Evolutionary conservation across 768 basidiomycete genomes (phyloP), one percentile per base, ranked within the genome.

Genomic region (Tricholoma terreum): DNA sequence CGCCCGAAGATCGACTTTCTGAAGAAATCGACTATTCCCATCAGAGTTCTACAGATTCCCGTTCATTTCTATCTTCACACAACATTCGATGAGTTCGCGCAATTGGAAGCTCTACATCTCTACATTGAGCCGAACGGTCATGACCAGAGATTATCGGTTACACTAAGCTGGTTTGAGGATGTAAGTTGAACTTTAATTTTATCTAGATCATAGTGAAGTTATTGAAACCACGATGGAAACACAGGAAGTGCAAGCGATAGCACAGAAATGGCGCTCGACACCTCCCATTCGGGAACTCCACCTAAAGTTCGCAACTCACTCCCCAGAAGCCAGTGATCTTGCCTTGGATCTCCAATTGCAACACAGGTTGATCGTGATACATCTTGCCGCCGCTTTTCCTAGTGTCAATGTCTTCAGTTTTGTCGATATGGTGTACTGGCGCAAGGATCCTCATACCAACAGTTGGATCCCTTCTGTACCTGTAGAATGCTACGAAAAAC

Each of bases 401-500:
- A 65, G 52, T 17, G 24, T 62, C 15, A 42, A 33, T 21, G 46
- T 36, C 8, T 19, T 59, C 11, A 40, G 54, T 2, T 57, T 65
- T 19, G 45, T 51, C 11, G 11, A 24, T 6, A 42, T 49, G 10
- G 15, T 65, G 1, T 33, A 55, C 34, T 65, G 63, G 63, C 51
- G 30, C 14, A 38, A 35, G 48, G 22, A 21, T 12, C 19, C 15
- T 14, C 10, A 12, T 9, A 36, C 45, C 9, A 54, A 42, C 2
- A 35, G 14, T 15, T 65, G 63, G 63, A 49, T 19, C 0, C 55
- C 52, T 30, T 45, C 38, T 24, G 34, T 62, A 10, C 56, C 56
- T 0, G 30, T 30, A 15, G 31, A 31, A 6, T 22, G 36, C 17
- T 17, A 51, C 30, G 4, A 24, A 11, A 1, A 8, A 2, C 36